Evolutionary conservation across 306 rosid genomes (phyloP), one percentile per base, ranked within the genome.

Genomic region (Oxytropis ochrocephala): DNA sequence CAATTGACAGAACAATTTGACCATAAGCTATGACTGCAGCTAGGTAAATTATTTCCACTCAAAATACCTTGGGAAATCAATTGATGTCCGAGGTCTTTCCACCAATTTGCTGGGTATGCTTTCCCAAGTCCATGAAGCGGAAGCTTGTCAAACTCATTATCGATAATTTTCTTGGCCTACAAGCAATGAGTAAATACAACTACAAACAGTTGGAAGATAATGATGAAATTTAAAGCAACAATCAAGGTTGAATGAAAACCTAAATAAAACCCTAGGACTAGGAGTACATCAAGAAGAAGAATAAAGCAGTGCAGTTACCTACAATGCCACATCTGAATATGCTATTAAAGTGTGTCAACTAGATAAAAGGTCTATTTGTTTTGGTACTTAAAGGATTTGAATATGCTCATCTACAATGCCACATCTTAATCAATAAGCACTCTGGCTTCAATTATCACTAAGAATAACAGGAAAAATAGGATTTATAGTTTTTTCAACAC

Each of bases 61-160:
- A 30, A 54, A 39, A 63, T 87, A 92, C 97, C 97, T 57, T 80
- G 76, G 60, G 82, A 81, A 69, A 89, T 74, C 75, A 89, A 76
- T 69, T 85, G 92, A 70, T 73, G 78, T 56, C 86, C 96, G 5
- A 92, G 95, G 59, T 90, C 95, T 83, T 87, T 92, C 97, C 97
- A 92, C 96, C 97, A 92, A 79, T 84, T 89, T 56, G 95, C 77
- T 29, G 88, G 81, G 80, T 85, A 80, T 43, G 79, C 75, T 75
- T 85, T 92, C 70, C 97, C 97, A 62, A 89, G 86, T 43, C 97
- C 97, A 81, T 92, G 96, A 74, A 92, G 89, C 33, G 97, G 96
- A 82, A 92, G 97, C 78, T 75, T 84, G 79, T 92, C 96, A 73
- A 71, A 89, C 64, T 78, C 86, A 69, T 84, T 73, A 72, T 89